A percentile compares a stretch with the other conserved stretches of the same genome.
Evolutionary conservation across 805 yeast species (phyloP).

Genomic region (Wickerhamomyces xylosicus): DNA sequence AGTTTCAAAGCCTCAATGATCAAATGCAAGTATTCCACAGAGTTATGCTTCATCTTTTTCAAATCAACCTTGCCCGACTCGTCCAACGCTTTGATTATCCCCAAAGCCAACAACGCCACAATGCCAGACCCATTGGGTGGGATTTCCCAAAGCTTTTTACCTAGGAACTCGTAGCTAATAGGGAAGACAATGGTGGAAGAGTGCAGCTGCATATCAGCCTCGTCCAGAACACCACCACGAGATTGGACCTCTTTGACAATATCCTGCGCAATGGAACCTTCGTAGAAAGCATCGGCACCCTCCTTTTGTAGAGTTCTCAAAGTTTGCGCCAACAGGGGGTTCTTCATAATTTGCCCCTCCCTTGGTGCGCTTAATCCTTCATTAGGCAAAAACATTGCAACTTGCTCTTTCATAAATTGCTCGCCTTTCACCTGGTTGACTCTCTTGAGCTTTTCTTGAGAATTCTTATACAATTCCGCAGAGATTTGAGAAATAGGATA

Average conservation of each 20-base stretch:
- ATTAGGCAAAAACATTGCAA: slow-evolving; percentile 27
- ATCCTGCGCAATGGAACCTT: slow-evolving; percentile 58
- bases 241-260: slow-evolving; percentile 42
- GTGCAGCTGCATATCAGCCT: slow-evolving; percentile 48
- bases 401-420: slow-evolving; percentile 18
- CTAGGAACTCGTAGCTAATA: slow-evolving; percentile 40
- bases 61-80: slow-evolving; percentile 34
- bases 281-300: slow-evolving; percentile 61
- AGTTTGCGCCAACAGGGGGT: slow-evolving; percentile 42
- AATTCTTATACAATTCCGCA: slow-evolving; percentile 36
- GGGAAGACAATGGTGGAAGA: slow-evolving; percentile 58
- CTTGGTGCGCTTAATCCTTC: slow-evolving; percentile 35
- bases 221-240: slow-evolving; percentile 46
- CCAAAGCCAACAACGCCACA: slow-evolving; percentile 63
- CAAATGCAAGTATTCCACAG: slow-evolving; percentile 58
- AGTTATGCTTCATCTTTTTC: slow-evolving; percentile 42
- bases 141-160: slow-evolving; percentile 60
- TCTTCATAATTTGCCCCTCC: slow-evolving; percentile 48
- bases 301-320: slow-evolving; percentile 38
- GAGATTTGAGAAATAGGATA: slow-evolving; percentile 55
- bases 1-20: slow-evolving; percentile 64
- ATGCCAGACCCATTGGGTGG: slow-evolving; percentile 83
- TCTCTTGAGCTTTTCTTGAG: slow-evolving; percentile 27
- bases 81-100: slow-evolving; percentile 49
- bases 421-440: slow-evolving; percentile 23